A percentile compares a stretch with the other conserved stretches of the same genome.
phyloP scores from a whole-genome alignment of 495 filamentous ascomycete genomes.

The Glutinoglossum americanum region DNA sequence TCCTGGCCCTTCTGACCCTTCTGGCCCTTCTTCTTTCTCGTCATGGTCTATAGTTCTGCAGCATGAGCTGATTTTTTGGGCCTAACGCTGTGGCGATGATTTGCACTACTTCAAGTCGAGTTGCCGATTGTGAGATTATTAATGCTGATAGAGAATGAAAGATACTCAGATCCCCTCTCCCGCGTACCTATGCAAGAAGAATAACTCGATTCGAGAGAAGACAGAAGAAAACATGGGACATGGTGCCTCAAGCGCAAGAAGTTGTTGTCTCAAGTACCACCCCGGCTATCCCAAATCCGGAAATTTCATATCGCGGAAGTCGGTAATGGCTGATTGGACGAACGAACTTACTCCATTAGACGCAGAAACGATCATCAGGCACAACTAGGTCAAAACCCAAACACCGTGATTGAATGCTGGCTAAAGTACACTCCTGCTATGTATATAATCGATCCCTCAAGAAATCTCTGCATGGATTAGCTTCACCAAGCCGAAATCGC shows the following conservation, averaged over 20 bases:
- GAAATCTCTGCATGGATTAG: background rate
- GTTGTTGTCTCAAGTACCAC: background rate
- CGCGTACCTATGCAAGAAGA: background rate
- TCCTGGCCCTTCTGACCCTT: conserved; percentile 18
- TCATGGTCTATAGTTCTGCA: conserved; percentile 12
- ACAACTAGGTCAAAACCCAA: background rate
- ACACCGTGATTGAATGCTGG: background rate
- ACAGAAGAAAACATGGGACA: background rate
- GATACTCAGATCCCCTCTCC: background rate
- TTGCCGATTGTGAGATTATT: background rate
- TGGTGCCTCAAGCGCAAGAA: background rate
- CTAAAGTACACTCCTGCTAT: background rate
- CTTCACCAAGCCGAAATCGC: background rate
- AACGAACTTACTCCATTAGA: background rate
- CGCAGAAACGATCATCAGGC: background rate
- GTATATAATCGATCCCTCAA: background rate
- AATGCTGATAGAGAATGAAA: background rate
- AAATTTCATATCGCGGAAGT: background rate
- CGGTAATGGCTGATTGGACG: background rate
- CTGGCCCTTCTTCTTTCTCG: conserved; percentile 22
- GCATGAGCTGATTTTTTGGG: background rate
- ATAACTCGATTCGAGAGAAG: background rate
- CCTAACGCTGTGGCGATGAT: background rate
- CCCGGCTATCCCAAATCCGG: background rate
- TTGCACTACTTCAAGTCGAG: background rate